Conservation (phyloP, 495 filamentous ascomycete species). For the Extremus antarcticus region DNA sequence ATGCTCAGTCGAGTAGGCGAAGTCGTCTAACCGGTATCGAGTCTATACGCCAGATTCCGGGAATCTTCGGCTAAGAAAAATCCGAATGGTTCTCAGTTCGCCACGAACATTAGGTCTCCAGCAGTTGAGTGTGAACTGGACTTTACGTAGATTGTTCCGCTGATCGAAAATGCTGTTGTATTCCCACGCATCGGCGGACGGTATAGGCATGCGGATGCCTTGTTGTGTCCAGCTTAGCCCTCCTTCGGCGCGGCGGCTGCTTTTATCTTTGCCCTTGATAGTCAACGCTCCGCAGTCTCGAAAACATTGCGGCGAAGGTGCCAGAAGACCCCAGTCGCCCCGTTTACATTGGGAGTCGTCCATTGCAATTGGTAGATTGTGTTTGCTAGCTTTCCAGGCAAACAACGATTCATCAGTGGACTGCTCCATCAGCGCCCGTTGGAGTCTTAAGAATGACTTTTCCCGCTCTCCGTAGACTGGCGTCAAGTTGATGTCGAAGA, state of each 20-base stretch:
- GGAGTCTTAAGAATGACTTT: no score
- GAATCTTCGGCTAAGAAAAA: no score
- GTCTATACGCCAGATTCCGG: no score
- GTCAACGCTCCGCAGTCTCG: not conserved
- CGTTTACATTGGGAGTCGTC: not conserved
- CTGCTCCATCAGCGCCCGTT: not conserved
- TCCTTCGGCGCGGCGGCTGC: not conserved
- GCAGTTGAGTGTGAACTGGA: not conserved
- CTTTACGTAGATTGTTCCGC: no score
- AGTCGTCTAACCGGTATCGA: no score
- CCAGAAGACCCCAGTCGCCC: not conserved
- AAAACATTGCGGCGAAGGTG: not conserved
- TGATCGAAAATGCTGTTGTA: no score
- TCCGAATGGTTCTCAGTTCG: not conserved
- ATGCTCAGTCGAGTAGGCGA: no score
- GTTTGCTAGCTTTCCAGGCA: not conserved
- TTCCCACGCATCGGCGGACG: not conserved
- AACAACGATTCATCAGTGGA: not conserved
- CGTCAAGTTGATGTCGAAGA: slow-evolving; percentile 7
- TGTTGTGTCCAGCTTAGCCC: not conserved
- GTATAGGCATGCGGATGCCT: not conserved
- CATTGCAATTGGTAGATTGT: not conserved
- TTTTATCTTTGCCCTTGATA: not conserved
- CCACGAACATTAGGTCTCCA: not conserved
- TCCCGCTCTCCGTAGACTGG: slow-evolving; percentile 12